Base-by-base conservation (phyloP, 1,139 yeast species). In the Taphrina flavorubra region DNA sequence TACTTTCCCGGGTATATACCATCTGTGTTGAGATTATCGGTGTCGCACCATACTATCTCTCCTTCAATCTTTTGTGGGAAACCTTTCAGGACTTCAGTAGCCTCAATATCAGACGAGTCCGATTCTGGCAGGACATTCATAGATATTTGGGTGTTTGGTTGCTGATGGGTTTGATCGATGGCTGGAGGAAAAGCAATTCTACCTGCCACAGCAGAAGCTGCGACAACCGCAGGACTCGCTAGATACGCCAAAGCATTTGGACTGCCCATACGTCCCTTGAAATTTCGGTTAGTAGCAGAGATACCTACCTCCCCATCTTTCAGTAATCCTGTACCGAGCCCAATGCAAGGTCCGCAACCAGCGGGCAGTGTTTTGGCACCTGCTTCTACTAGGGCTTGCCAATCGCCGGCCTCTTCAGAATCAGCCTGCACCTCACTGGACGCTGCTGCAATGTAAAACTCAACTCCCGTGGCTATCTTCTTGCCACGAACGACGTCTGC, bases 291-390 rank as follows among this genome's bases (percentile, higher is more conserved):
- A 8, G 99, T 95, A 70, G 99, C 99, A 73, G 97, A 90, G 76
- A 94, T 95, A 72, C 99, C 99, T 70, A 95, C 96, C 79, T 94
- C 97, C 58, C 99, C 99, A 60, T 91, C 94, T 79, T 94, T 87
- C 74, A 94, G 83, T 72, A 94, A 82, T 66, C 99, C 99, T 49
- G 95, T 84, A 71, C 99, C 99, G 70, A 94, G 84, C 57, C 99
- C 99, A 76, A 94, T 94, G 81, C 99, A 94, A 49, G 99, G 99
- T 62, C 99, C 99, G 81, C 99, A 94, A 34, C 99, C 99, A 20
- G 99, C 97, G 18, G 98, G 98, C 74, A 94, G 85, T 47, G 97
- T 92, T 75, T 82, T 90, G 69, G 97, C 97, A 65, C 99, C 99
- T 14, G 98, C 96, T 69, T 88, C 94, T 57, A 94, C 76, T 68